A percentile compares a stretch with the other conserved stretches of the same genome.
Evolutionary conservation across 2,329 filamentous ascomycete species (phyloP).

Genomic region (Xylariaceae sp.): DNA sequence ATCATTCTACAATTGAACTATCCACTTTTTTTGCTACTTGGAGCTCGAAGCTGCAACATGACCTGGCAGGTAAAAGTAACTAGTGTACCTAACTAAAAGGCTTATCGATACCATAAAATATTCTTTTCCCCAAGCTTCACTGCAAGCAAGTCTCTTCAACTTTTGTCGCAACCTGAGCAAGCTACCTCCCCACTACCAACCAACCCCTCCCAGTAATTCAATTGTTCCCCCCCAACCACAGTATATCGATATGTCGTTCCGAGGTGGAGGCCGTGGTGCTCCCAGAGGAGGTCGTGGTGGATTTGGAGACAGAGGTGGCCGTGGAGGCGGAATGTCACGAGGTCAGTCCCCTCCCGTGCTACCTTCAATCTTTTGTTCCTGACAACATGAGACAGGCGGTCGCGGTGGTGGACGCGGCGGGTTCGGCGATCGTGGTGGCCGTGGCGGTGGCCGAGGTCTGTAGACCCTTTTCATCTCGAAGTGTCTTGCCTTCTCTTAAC

Average conservation of each 20-base stretch:
- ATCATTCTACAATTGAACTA: too few species aligned
- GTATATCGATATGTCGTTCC: conserved; percentile 39
- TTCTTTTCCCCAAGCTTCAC: conserved; percentile 19
- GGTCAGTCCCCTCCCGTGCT: conserved; percentile 21
- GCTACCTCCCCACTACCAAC: too few species aligned
- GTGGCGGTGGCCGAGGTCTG: conserved; percentile 37
- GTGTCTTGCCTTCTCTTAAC: conserved; percentile 6
- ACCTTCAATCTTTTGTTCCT: too few species aligned
- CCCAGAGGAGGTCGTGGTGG: conserved; percentile 37
- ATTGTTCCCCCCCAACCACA: conserved; percentile 8
- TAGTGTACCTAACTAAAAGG: too few species aligned
- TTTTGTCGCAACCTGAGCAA: conserved; percentile 19
- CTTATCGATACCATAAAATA: conserved; percentile 21
- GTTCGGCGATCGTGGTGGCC: conserved; percentile 40
- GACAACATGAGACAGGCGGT: too few species aligned
- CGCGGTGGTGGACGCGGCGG: conserved; percentile 33
- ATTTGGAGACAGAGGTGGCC: conserved; percentile 32
- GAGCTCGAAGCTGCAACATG: conserved; percentile 7
- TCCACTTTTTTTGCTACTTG: conserved; percentile 1
- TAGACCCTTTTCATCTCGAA: neutral
- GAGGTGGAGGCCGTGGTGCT: conserved; percentile 37
- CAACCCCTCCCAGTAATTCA: conserved; percentile 7
- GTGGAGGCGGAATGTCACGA: neutral
- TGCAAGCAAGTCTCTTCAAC: conserved; percentile 12
- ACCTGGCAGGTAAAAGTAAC: too few species aligned